phyloP scores from a whole-genome alignment of 2,329 filamentous ascomycete species.

The Thelonectria blattea region DNA sequence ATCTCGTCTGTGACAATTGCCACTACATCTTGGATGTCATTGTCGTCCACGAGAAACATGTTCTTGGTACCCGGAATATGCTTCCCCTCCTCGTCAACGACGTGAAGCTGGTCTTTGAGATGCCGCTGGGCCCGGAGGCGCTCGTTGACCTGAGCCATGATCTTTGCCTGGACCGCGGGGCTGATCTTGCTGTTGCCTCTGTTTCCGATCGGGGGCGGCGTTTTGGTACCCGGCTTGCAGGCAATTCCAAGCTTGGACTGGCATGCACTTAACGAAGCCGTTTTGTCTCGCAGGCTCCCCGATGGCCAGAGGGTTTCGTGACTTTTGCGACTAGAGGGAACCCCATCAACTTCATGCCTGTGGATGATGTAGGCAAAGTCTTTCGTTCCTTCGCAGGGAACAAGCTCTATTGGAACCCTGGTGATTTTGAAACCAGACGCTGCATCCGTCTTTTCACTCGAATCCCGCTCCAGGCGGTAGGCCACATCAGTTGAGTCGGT shows the following conservation, averaged over 20 bases:
- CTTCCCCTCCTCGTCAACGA: slow-evolving; percentile 23
- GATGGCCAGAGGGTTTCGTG: slow-evolving; percentile 20
- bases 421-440: slow-evolving; percentile 5
- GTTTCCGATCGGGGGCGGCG: not conserved
- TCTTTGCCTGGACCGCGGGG: slow-evolving; percentile 6
- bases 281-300: not conserved
- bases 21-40: slow-evolving; percentile 36
- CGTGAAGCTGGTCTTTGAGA: slow-evolving; percentile 24
- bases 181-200: not conserved
- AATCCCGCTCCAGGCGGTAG: slow-evolving; percentile 25
- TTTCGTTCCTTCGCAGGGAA: slow-evolving; percentile 13
- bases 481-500: slow-evolving; percentile 22
- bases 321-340: not conserved
- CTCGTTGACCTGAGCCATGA: slow-evolving; percentile 30
- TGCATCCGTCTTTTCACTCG: slow-evolving; percentile 6
- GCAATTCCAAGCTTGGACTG: not conserved
- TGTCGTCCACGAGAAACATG: slow-evolving; percentile 33
- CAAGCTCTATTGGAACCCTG: slow-evolving; percentile 24
- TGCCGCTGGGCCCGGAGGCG: slow-evolving; percentile 27
- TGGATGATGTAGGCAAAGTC: slow-evolving; percentile 20
- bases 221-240: not conserved
- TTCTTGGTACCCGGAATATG: slow-evolving; percentile 18
- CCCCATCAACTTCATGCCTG: slow-evolving; percentile 20
- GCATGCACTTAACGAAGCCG: not conserved
- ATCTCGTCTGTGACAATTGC: slow-evolving; percentile 29